Conservation (phyloP, 2,329 filamentous ascomycete species). For the Venturia pyrina region DNA sequence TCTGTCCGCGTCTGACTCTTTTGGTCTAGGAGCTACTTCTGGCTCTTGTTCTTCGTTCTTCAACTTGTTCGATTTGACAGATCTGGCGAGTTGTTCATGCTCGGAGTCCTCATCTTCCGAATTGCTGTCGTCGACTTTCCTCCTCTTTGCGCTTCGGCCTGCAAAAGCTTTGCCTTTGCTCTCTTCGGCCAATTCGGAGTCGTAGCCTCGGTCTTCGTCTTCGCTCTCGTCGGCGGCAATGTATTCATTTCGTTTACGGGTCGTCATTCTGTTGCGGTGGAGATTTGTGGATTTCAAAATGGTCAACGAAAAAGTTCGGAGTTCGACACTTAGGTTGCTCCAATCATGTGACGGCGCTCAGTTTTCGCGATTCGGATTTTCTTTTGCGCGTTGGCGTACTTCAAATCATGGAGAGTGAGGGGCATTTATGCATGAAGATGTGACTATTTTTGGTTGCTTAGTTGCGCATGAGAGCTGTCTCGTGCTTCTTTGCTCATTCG, state of each 20-base stretch:
- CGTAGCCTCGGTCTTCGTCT: constrained; percentile 43
- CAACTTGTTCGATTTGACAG: not conserved
- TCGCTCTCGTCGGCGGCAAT: constrained; percentile 41
- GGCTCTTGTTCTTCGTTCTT: not conserved
- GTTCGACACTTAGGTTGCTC: not conserved
- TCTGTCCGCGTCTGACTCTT: not conserved
- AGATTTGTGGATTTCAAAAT: not conserved
- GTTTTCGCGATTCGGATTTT: not conserved
- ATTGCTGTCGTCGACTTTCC: constrained; percentile 43
- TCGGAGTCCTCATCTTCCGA: constrained; percentile 17
- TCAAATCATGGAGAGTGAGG: not conserved
- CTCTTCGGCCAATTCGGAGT: constrained; percentile 57
- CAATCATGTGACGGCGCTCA: not conserved
- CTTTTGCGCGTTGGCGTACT: not conserved
- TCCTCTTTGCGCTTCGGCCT: constrained; percentile 48
- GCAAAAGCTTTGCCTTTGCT: constrained; percentile 48
- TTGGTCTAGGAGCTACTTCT: not conserved
- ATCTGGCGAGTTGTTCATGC: constrained; percentile 13
- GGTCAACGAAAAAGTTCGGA: not conserved
- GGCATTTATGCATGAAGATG: not conserved
- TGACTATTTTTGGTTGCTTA: not conserved
- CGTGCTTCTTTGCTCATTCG: not conserved
- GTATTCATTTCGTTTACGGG: constrained; percentile 63
- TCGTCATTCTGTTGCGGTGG: constrained; percentile 41
- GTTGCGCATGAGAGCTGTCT: not conserved